These are phyloP conservation scores for Psilocybe tampanensis DNA, from an alignment of 768 basidiomycete species.

Conservation along the genomic window DNA sequence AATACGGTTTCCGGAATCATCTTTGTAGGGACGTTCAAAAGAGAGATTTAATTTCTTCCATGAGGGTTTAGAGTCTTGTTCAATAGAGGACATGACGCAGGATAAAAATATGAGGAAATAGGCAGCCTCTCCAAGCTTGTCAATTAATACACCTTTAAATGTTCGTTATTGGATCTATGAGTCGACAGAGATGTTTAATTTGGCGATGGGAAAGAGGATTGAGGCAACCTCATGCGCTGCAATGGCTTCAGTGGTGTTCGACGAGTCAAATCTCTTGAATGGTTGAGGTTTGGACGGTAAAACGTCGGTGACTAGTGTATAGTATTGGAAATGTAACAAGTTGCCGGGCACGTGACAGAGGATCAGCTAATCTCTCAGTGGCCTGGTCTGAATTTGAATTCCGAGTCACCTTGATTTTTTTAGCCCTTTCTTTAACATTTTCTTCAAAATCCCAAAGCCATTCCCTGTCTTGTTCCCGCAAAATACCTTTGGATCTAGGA, in stretches of 20 bases:
- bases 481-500: neutral
- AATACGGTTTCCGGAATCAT: constrained; percentile 67
- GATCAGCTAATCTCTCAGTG: constrained; percentile 6
- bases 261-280: too few species aligned
- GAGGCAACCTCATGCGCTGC: too few species aligned
- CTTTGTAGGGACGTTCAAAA: constrained; percentile 80
- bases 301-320: neutral
- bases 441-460: neutral
- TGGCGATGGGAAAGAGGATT: too few species aligned
- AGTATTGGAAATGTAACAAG: neutral
- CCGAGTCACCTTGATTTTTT: constrained; percentile 12
- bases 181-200: too few species aligned
- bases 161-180: too few species aligned
- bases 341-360: neutral
- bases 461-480: neutral
- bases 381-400: constrained; percentile 7
- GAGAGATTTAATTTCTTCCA: constrained; percentile 69
- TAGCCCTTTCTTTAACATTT: constrained; percentile 3
- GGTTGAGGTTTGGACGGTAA: neutral
- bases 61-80: constrained; percentile 31
- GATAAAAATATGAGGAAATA: neutral
- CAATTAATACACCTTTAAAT: too few species aligned
- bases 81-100: constrained; percentile 2
- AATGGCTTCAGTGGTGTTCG: too few species aligned
- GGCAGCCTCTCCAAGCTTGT: neutral